Evolutionary conservation across 2,329 filamentous ascomycete species (phyloP), one percentile per base, ranked within the genome.

Genomic region (Hypomyces perniciosus): DNA sequence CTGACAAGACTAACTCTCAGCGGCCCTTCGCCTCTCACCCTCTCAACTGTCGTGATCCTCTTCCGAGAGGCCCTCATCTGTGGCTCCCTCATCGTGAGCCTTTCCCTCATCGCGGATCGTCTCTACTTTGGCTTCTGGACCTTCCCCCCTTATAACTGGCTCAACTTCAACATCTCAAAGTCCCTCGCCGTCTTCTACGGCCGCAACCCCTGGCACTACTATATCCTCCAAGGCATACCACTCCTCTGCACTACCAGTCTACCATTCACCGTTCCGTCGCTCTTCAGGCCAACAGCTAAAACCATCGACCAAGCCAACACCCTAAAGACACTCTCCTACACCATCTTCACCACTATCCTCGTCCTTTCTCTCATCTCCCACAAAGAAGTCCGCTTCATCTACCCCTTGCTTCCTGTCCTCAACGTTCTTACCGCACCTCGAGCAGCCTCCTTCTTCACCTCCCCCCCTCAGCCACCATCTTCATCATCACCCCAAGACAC

Each of bases 371-470:
- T 88, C 43, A 88, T 97, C 58, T 84, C 90, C 1, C 93, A 99
- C 72, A 99, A 99, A 68, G 93, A 99, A 75, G 88, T 96, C 60
- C 89, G 93, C 62, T 99, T 99, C 73, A 88, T 97, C 58, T 96
- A 95, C 62, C 92, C 93, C 1, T 78, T 99, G 13, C 78, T 97
- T 2, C 92, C 93, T 1, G 78, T 85, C n/a, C 78, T 99, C 6
- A 89, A 93, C 65, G 73, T 96, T 55, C 74, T 97, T 37, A 82
- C 88, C 1, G 89, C 90, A 0, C 79, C 82, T 0, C 77, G 83
- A 3, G 69, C 88, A 12, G 73, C 80, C 3, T 67, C 73, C 7
- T 90, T 88, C 71, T 90, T 92, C 65, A 73, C 70, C 28, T 61
- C 68, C 12, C 56, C 64, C 30, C 49, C 63, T 13, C 51, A 60